A percentile compares a stretch with the other conserved stretches of the same genome.
Conservation (phyloP, 2,329 filamentous ascomycete species). For the Pseudogymnoascus sp. region DNA sequence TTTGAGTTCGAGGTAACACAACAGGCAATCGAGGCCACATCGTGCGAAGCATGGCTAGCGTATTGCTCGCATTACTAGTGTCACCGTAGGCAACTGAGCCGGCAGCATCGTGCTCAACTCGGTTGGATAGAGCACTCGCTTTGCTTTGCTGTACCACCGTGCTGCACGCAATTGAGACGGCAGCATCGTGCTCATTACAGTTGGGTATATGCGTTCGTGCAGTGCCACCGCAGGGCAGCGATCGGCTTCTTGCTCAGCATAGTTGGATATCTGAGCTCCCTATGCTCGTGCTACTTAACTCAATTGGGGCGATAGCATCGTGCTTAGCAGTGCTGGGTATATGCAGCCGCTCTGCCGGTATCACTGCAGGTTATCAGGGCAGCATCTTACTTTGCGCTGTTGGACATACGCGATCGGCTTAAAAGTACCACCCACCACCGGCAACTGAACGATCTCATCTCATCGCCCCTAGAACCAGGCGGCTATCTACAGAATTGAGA, state of each 20-base stretch:
- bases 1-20: neutral
- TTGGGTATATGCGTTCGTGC: neutral
- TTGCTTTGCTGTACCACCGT: neutral
- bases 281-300: neutral
- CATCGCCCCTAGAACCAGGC: neutral
- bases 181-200: neutral
- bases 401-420: neutral
- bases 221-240: neutral
- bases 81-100: neutral
- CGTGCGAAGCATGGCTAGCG: neutral
- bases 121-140: neutral
- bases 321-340: neutral
- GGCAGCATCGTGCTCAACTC: neutral
- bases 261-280: neutral
- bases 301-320: neutral
- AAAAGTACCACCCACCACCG: neutral
- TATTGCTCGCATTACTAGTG: neutral
- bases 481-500: conserved; percentile 4
- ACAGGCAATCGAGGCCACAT: neutral
- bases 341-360: neutral
- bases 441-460: neutral
- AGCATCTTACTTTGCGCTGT: neutral
- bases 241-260: neutral
- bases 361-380: neutral
- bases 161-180: neutral